phyloP scores from a whole-genome alignment of 441 rosid species.

The Pelargonium australe region DNA sequence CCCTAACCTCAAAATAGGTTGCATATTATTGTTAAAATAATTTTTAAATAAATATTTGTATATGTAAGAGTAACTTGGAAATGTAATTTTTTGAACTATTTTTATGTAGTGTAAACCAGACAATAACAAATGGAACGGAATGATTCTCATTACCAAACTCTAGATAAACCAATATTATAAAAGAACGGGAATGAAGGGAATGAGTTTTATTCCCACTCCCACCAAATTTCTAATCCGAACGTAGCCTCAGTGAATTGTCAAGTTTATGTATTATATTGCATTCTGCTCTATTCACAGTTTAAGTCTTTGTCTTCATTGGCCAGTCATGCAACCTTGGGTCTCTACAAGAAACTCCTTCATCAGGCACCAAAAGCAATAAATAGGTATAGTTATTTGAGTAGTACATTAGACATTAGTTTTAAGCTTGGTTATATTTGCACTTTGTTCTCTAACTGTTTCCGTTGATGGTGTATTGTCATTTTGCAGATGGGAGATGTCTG shows the following conservation, averaged over 20 bases:
- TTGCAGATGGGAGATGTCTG: slow-evolving; percentile 88
- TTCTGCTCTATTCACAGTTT: slow-evolving; percentile 11
- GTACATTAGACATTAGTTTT: slow-evolving; percentile 4
- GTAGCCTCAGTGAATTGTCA: neutral
- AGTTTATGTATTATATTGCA: neutral
- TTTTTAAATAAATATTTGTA: too few relatives aligned
- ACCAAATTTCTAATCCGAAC: too few relatives aligned
- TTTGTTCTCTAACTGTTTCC: neutral
- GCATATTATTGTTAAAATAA: too few relatives aligned
- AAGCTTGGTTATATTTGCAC: neutral
- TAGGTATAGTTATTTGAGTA: slow-evolving; percentile 36
- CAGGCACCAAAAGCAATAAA: slow-evolving; percentile 80
- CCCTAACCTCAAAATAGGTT: too few relatives aligned
- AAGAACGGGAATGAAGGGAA: too few relatives aligned
- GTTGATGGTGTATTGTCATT: slow-evolving; percentile 9
- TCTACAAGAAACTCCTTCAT: slow-evolving; percentile 65
- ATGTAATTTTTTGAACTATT: too few relatives aligned
- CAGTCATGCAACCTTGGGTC: slow-evolving; percentile 96
- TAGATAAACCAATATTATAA: too few relatives aligned
- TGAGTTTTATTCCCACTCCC: too few relatives aligned
- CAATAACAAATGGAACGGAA: too few relatives aligned
- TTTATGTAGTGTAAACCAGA: too few relatives aligned
- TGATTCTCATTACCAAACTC: too few relatives aligned
- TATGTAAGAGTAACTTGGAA: too few relatives aligned
- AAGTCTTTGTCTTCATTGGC: slow-evolving; percentile 18